Base-by-base conservation (phyloP, 176 grass and related monocot species). In the Melocanna baccifera region DNA sequence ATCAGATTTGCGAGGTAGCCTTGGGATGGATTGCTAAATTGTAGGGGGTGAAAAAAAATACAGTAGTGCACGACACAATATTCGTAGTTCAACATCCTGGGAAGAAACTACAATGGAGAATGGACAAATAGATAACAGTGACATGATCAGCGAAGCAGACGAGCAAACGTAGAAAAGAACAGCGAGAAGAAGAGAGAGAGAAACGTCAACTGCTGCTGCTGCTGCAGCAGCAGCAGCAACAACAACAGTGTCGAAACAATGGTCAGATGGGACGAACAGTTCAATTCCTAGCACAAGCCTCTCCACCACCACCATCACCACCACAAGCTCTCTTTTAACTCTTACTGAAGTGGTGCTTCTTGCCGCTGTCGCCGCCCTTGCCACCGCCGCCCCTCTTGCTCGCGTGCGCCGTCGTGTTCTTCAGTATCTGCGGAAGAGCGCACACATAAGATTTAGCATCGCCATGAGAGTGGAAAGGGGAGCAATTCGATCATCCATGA, bases 381-480 rank as follows among this genome's bases (percentile, higher is more conserved):
- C 79, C 67, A 48, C 75, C 75, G 47, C 65, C 20, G 74, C 61
- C 36, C 32, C 86, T 69, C 81, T 87, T 91, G 62, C 85, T 78
- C 9, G 89, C 89, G 89, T 91, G 89, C 81, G 84, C 90, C 72
- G 92, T 94, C 74, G 92, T 94, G 90, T 94, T 94, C 90, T 94
- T 94, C 19, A 96, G 88, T 78, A 96, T 96, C 93, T 95, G 91
- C 22, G 37, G 0, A 50, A 41, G 50, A 23, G 29, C 12, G 43
- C 11, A 48, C 26, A 22, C 37, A 12, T 9, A 51, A 41, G 12
- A 59, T 59, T 37, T 13, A 62, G n/a, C 1, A 85, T 22, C 37
- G 10, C 71, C 37, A 57, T 47, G 43, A 16, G 11, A 7, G 23
- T 28, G 19, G 52, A 14, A 5, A 14, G 18, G 4, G 14, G 34